These are phyloP conservation scores for Basidioascus undulatus DNA, from an alignment of 768 basidiomycete genomes.

Conservation along the genomic window DNA sequence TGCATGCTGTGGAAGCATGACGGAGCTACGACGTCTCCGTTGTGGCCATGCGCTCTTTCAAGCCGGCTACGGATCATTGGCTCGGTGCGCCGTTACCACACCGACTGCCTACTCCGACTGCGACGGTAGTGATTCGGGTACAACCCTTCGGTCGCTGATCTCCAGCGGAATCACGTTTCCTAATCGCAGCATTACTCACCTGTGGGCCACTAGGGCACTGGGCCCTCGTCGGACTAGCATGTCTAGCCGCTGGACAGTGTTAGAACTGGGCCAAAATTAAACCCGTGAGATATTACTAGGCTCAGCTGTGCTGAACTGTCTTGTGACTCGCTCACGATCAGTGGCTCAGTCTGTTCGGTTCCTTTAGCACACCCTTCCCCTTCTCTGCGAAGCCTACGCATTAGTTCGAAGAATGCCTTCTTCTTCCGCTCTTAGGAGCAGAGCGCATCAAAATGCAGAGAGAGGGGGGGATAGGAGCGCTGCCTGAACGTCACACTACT, in stretches of 20 bases:
- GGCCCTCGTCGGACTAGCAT: slow-evolving; percentile 6
- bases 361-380: no score
- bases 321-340: no score
- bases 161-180: neutral
- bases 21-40: slow-evolving; percentile 9
- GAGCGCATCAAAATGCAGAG: no score
- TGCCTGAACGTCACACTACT: no score
- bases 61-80: slow-evolving; percentile 7
- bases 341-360: no score
- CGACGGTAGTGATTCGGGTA: slow-evolving; percentile 7
- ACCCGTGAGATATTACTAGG: slow-evolving; percentile 1
- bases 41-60: slow-evolving; percentile 8
- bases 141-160: slow-evolving; percentile 5
- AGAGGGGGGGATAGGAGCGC: no score
- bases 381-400: no score
- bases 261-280: neutral
- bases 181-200: neutral
- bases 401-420: no score
- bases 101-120: slow-evolving; percentile 11
- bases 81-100: slow-evolving; percentile 10
- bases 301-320: no score
- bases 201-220: neutral
- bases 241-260: neutral
- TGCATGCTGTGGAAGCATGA: slow-evolving; percentile 8
- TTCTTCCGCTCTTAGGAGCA: no score